A percentile compares a stretch with the other conserved stretches of the same genome.
These are phyloP conservation scores for Psilocybe cyanescens DNA, from an alignment of 768 basidiomycete species.

Conservation along the genomic window DNA sequence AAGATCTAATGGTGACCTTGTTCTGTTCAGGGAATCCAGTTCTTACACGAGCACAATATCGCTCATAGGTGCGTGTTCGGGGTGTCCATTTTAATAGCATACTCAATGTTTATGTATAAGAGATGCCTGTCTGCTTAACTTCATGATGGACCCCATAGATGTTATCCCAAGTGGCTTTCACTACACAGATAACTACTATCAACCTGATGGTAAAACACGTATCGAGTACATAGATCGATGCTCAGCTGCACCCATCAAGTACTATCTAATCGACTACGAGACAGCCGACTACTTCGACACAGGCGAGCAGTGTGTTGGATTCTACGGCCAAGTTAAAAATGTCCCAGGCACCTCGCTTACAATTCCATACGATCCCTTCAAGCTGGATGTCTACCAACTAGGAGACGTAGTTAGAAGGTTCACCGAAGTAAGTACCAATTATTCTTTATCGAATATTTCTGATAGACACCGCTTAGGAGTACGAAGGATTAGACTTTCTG, in stretches of 20 bases:
- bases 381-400: conserved; percentile 31
- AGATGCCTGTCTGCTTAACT: conserved; percentile 18
- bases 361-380: conserved; percentile 31
- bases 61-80: conserved; percentile 19
- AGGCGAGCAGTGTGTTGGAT: conserved; percentile 7
- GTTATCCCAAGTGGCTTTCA: conserved; percentile 22
- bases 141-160: conserved; percentile 24
- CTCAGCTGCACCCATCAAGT: conserved; percentile 25
- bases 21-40: conserved; percentile 15
- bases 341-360: conserved; percentile 25
- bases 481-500: conserved; percentile 13
- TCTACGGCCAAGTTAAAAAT: conserved; percentile 24
- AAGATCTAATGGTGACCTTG: background rate
- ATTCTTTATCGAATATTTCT: background rate
- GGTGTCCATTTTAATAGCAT: no score
- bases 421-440: background rate
- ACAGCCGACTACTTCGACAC: conserved; percentile 13
- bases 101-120: conserved; percentile 1
- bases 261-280: conserved; percentile 33
- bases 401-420: conserved; percentile 19
- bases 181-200: background rate
- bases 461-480: background rate
- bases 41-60: conserved; percentile 20
- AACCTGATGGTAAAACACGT: background rate
- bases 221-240: conserved; percentile 20